Base-by-base conservation (phyloP, 768 basidiomycete genomes). In the Pisolithus sp. region DNA sequence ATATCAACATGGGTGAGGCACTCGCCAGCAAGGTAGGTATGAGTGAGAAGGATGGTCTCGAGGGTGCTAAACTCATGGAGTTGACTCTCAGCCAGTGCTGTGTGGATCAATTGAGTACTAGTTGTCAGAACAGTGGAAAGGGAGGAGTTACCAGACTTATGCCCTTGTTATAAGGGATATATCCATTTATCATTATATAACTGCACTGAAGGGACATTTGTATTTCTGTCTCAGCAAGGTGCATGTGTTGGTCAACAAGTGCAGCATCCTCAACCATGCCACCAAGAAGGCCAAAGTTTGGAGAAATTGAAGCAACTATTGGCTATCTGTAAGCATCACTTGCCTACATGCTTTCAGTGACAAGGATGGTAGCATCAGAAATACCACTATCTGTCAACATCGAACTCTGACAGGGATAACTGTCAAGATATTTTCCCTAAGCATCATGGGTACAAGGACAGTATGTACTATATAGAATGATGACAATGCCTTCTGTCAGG, bases 1-100 rank as follows among this genome's bases (percentile, higher is more conserved):
- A 99, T 68, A 63, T 99, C 96, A 57, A 93, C 96, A 45, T 95
- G 78, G 55, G 93, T 91, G 77, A 98, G 87, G 63, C 95, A 89
- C 67, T 99, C 91, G 58, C 85, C 86, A 50, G 92, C 93, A 62
- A 98, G 80, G 80, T 83, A 98, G 43, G 95, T 99, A 64, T 79
- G 82, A 52, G 81, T 76, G 46, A 75, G 65, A 60, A 99, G 82
- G 74, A 89, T 79, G 34, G 71, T 68, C 58, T 99, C 81, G 51
- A 98, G 75, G 57, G 81, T 82, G 38, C 72, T 72, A 46, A 96
- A 75, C 20, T 80, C 71, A 43, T 79, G 76, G 39, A 69, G 56
- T 62, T 83, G 76, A 34, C 76, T 77, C 44, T 87, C 83, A 15
- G 71, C 59, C 51, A 81, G 64, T 43, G 55, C 46, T 46, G 66